Evolutionary conservation across 805 yeast species (phyloP), one percentile per base, ranked within the genome.

Genomic region (Maudiozyma barnettii): DNA sequence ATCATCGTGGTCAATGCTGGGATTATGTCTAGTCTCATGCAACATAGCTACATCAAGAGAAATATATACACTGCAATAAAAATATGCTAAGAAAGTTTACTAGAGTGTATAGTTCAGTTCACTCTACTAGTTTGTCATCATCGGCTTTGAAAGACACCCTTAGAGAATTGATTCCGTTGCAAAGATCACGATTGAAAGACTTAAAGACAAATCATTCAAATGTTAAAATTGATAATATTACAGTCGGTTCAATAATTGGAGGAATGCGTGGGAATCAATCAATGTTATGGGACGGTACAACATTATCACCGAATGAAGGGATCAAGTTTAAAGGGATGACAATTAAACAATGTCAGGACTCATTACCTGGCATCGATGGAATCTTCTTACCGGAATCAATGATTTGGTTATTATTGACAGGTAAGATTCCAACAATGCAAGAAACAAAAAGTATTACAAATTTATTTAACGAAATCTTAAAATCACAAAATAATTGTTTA

Each of bases 181-280:
- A 70, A 50, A 56, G 64, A 31, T 72, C 69, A 45, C 68, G 68
- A 12, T 61, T 72, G 51, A 55, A 65, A 45, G 54, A 67, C 41
- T 64, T 77, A 47, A 76, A 71, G 57, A 57, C 67, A 39, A 59
- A 65, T 18, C 55, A 60, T 44, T 63, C 62, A 8, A 51, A 53
- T 47, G 66, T 66, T 48, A 60, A 67, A 22, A 65, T 77, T 23
- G 47, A 78, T 6, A 71, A 70, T 12, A 61, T 73, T 38, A 68
- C 74, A 6, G 72, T 76, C 16, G 71, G 69, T 18, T 66, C 69
- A 33, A 55, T 74, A 10, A 50, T 76, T 37, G 90, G 90, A 55
- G 91, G 93, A 52, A 84, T 84, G 91, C 75, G 91, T 63, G 90
- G 90, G 45, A 75, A 80, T 64, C 76, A 76, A 63, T 77, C 84